phyloP scores from a whole-genome alignment of 164 flowering plant genomes.

The Vitis rupestris region DNA sequence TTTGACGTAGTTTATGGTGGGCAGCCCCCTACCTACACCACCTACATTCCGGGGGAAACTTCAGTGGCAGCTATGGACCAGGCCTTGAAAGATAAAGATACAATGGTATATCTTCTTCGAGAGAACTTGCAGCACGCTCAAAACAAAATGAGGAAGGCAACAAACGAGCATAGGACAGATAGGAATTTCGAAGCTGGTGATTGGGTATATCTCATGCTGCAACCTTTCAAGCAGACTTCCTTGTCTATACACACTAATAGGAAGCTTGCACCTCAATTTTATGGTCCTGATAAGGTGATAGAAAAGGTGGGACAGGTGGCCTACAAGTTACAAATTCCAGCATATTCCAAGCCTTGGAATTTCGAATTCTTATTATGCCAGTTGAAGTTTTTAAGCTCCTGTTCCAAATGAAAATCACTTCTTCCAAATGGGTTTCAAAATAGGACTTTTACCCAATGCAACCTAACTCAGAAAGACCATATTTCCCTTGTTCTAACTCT shows the following conservation, averaged over 20 bases:
- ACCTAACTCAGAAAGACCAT: too few species aligned
- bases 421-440: too few species aligned
- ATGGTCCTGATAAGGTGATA: neutral
- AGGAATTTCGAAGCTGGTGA: constrained; percentile 5
- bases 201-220: constrained; percentile 2
- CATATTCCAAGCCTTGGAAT: neutral
- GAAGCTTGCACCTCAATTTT: neutral
- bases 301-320: neutral
- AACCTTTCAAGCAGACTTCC: constrained; percentile 10
- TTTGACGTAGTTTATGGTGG: too few species aligned
- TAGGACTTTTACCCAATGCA: too few species aligned
- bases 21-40: too few species aligned
- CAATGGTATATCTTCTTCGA: neutral
- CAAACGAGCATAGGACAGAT: neutral
- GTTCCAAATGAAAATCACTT: too few species aligned
- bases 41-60: too few species aligned
- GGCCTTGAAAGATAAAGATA: too few species aligned
- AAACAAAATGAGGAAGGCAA: neutral
- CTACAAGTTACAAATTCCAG: neutral
- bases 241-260: neutral
- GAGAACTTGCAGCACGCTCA: neutral
- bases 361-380: too few species aligned
- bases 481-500: too few species aligned
- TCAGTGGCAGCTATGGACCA: too few species aligned
- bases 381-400: too few species aligned